Evolutionary conservation across 148 eudicot genomes (phyloP), one percentile per base, ranked within the genome.

Genomic region (Nepenthes gracilis): DNA sequence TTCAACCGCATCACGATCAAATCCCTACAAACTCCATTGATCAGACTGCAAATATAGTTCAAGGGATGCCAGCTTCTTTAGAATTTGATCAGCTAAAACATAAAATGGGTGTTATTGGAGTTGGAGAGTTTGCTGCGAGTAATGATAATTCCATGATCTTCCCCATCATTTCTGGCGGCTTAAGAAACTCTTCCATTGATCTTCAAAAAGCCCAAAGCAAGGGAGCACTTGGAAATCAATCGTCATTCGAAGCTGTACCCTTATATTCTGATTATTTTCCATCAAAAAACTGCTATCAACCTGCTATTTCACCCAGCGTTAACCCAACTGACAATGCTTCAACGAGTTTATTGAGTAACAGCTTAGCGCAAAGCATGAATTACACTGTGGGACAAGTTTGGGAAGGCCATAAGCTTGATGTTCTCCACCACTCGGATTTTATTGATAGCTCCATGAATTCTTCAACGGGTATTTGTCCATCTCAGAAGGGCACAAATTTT

Each of bases 11-110:
- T 36, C 83, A 76, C 38, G 49, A 65, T 50, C 84, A 77, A 59
- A 62, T 68, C 64, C 54, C 77, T 35, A 67, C 60, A 47, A 62
- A 66, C 73, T 64, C 76, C 52, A 35, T 67, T 9, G 66, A 74
- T 69, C 84, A 73, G 69, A 73, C 67, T 32, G 78, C 73, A 9
- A 61, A 62, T 63, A 74, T 82, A 35, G 75, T 85, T 65, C 83
- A 77, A 63, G 85, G 87, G 53, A 67, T 75, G 69, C 77, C 83
- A 1, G 68, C 78, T 12, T 75, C 86, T 9, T 60, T 77, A 12
- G 84, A 85, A 45, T 67, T 77, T 3, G 35, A 23, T 57, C 81
- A 76, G 43, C 64, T 77, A 47, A 74, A 74, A 47, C 79, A 56
- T 2, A 74, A 65, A 48, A 71, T 55, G 12, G 65, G 52, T 49